Base-by-base conservation (phyloP, 176 grass and related monocot species). In the Aegilops umbellulata region DNA sequence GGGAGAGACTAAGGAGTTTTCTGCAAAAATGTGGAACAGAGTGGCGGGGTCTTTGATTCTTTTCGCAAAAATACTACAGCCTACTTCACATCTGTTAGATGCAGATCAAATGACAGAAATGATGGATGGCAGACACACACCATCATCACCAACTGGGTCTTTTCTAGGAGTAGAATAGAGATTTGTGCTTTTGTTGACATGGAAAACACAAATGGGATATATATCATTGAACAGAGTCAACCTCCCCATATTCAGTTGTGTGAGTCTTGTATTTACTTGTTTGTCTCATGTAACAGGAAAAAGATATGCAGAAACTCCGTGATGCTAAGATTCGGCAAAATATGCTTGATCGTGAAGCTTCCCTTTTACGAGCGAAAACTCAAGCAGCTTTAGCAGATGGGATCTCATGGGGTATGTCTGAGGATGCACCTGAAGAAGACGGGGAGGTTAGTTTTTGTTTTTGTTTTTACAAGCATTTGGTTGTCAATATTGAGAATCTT, bases 391-490 rank as follows among this genome's bases (percentile, higher is more conserved):
- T 98, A 76, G 88, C 92, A 26, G 94, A 95, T 66, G 97, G 97
- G 74, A 89, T 98, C 79, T 98, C 97, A 79, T 98, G 97, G 97
- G 97, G 97, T 63, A 91, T 98, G 90, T 42, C 82, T 82, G 97
- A 98, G 60, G 97, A 98, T 92, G 97, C 97, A 53, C 73, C 91
- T 51, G 94, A 98, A 71, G 97, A 98, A 78, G 65, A 85, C 19
- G 55, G 65, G 42, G 92, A 98, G 88, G 97, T 98, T 83, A 35
- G 69, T 71, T 72, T 2, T n/a, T n/a, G n/a, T n/a, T n/a, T 81
- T 55, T 71, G 12, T 74, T 82, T 88, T 26, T 74, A 15, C 65
- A 6, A 81, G 53, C 23, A 58, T 27, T 38, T 62, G 13, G 19
- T 39, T 86, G 19, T 19, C 31, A 6, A 64, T 86, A 61, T 81